These are phyloP conservation scores for Flaveria linearis DNA, from an alignment of 129 eudicot genomes.

Conservation along the genomic window DNA sequence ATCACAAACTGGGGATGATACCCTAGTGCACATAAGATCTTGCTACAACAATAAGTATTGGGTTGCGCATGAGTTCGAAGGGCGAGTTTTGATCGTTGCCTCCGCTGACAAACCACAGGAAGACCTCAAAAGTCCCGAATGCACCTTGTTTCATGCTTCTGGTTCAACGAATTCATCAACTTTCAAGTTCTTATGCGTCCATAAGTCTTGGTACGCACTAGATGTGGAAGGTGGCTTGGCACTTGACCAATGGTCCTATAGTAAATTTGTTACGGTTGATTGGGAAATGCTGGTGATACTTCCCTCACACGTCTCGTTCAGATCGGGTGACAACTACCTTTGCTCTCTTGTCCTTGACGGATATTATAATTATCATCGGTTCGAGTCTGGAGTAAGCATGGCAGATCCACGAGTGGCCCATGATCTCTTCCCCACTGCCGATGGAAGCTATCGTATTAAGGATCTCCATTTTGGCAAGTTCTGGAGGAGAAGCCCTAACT, in stretches of 20 bases:
- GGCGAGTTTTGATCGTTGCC: background rate
- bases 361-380: background rate
- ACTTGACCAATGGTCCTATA: too few species aligned
- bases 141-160: conserved; percentile 9
- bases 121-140: background rate
- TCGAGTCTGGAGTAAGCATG: background rate
- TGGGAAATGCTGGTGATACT: background rate
- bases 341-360: background rate
- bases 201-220: too few species aligned
- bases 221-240: too few species aligned
- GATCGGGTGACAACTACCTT: background rate
- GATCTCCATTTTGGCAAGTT: conserved; percentile 7
- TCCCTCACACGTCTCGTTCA: conserved; percentile 4
- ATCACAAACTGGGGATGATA: background rate
- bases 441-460: conserved; percentile 15
- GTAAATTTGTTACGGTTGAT: background rate
- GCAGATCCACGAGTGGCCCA: background rate
- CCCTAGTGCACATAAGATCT: conserved; percentile 18
- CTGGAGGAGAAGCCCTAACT: conserved; percentile 1
- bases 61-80: background rate
- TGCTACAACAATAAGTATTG: conserved; percentile 26
- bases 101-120: conserved; percentile 4
- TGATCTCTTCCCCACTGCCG: background rate
- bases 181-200: too few species aligned
- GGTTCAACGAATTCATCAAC: background rate